phyloP scores from a whole-genome alignment of 768 basidiomycete genomes.

The Sporobolomyces phaffii region DNA sequence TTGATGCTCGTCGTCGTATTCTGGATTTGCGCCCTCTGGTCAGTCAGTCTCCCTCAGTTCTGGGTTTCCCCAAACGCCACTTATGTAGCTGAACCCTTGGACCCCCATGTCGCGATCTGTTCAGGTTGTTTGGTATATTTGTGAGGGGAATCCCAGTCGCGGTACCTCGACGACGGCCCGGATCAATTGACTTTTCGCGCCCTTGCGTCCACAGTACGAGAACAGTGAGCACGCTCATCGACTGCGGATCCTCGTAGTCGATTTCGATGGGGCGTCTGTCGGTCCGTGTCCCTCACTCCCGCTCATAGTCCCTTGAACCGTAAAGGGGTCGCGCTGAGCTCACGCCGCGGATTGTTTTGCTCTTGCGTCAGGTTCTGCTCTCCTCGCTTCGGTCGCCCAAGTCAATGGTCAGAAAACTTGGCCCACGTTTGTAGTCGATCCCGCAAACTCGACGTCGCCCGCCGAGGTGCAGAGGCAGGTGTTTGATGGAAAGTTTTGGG shows the following conservation, averaged over 20 bases:
- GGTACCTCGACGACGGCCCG: no score
- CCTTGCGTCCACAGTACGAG: neutral
- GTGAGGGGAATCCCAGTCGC: neutral
- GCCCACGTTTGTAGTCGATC: conserved; percentile 11
- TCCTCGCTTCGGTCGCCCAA: neutral
- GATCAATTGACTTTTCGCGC: no score
- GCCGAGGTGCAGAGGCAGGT: neutral
- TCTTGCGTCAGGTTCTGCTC: conserved; percentile 5
- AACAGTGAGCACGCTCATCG: neutral
- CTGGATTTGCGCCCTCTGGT: conserved; percentile 12
- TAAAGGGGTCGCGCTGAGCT: neutral
- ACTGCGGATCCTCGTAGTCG: conserved; percentile 5
- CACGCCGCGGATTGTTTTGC: neutral
- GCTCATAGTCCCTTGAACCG: neutral
- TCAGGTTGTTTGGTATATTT: conserved; percentile 1
- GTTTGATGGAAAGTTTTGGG: conserved; percentile 15
- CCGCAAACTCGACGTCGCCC: neutral
- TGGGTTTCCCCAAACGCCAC: neutral
- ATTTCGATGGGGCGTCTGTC: conserved; percentile 21
- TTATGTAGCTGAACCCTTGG: neutral
- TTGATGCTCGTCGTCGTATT: neutral
- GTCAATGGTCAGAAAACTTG: neutral
- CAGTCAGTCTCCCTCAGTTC: neutral
- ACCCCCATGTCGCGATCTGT: neutral
- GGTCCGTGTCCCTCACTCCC: conserved; percentile 4